Evolutionary conservation across 2,329 filamentous ascomycete species (phyloP), one percentile per base, ranked within the genome.

Genomic region (Penicillium occitanis): DNA sequence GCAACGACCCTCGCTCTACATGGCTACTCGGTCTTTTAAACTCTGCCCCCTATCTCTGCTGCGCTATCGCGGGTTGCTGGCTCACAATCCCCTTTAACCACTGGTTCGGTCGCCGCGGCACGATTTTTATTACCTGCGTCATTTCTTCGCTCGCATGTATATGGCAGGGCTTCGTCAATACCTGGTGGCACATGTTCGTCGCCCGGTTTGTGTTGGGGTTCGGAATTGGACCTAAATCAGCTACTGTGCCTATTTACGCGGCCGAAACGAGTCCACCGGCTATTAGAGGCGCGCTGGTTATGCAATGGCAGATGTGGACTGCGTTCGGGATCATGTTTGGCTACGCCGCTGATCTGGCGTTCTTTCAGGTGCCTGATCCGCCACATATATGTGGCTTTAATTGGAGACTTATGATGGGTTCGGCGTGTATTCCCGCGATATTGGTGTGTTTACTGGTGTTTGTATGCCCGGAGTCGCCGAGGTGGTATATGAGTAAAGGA

Each of bases 281-380:
- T 5, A 88, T 92, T 64, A 86, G 90, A 73, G 90, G 90, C 69
- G 90, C 89, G 7, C 82, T 95, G 19, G 90, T 93, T 69, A 94
- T 94, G 91, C 88, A 88, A 68, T 94, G 91, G 91, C 89, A 93
- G 78, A 82, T 83, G 78, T 84, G 79, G 78, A 81, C 79, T 4
- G 82, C 80, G 0, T 82, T 83, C 66, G 82, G 82, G 13, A 83
- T 83, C 67, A 80, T 84, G 83, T 77, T 79, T 17, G 87, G 87
- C 17, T 90, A 85, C 73, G 83, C 82, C 6, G 86, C 83, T 57
- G 87, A 88, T 71, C 78, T 90, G 33, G 86, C 85, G 7, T 88
- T 90, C 72, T 88, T 85, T 73, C 77, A 84, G 63, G 86, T 80
- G 64, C 77, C 79, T 33, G 84, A 88, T 70, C 77, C 77, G 2